Evolutionary conservation across 1,284 basidiomycete genomes (phyloP).

Genomic region (Ganoderma leucocontextum): DNA sequence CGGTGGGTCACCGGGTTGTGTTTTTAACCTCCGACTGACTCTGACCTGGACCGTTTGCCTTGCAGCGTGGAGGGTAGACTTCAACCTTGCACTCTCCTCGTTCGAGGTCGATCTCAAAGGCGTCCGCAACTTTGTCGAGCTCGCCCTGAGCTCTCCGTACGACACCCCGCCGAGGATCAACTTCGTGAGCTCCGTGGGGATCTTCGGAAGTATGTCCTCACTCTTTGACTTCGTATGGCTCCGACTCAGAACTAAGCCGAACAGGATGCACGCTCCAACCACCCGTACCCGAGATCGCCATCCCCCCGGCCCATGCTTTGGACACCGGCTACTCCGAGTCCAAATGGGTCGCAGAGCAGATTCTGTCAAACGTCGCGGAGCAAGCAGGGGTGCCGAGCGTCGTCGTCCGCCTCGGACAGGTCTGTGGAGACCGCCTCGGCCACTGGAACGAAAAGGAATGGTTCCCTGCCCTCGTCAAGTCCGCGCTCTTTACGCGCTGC

Average conservation of each 20-base stretch:
- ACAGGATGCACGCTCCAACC: slow-evolving; percentile 19
- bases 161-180: slow-evolving; percentile 36
- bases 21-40: background rate
- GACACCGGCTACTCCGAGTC: slow-evolving; percentile 49
- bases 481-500: slow-evolving; percentile 37
- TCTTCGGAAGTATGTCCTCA: slow-evolving; percentile 32
- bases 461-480: slow-evolving; percentile 52
- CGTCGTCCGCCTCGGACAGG: slow-evolving; percentile 52
- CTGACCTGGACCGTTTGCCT: no score
- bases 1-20: slow-evolving; percentile 36
- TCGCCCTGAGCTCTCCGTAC: slow-evolving; percentile 38
- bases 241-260: background rate
- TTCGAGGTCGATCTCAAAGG: slow-evolving; percentile 35
- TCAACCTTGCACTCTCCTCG: slow-evolving; percentile 39
- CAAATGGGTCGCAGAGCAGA: slow-evolving; percentile 50
- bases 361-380: slow-evolving; percentile 33
- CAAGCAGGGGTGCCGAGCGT: slow-evolving; percentile 38
- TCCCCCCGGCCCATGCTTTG: slow-evolving; percentile 37
- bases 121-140: slow-evolving; percentile 32
- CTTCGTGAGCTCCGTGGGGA: slow-evolving; percentile 45
- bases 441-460: slow-evolving; percentile 55
- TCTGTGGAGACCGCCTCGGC: slow-evolving; percentile 50
- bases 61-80: slow-evolving; percentile 47
- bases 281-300: slow-evolving; percentile 25
- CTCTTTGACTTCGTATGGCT: background rate